Conservation (phyloP, 2,329 filamentous ascomycete species). For the Tolypocladium nubicola region DNA sequence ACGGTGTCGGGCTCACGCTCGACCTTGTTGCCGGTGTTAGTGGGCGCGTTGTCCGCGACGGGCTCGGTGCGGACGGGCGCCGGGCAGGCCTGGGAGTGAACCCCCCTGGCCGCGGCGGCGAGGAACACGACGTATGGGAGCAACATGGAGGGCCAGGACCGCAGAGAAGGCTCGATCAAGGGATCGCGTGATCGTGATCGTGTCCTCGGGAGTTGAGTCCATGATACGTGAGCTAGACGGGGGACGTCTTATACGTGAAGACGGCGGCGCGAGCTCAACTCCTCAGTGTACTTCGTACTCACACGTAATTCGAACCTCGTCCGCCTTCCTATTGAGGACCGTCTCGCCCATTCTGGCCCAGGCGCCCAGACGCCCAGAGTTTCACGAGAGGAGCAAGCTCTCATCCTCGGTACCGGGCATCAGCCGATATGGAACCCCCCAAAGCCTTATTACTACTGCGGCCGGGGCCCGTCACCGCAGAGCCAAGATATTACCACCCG, state of each 20-base stretch:
- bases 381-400: background rate
- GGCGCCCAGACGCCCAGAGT: background rate
- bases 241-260: background rate
- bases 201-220: background rate
- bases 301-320: too few relatives aligned
- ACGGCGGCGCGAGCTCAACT: background rate
- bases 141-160: background rate
- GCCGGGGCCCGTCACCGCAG: background rate
- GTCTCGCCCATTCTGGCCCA: background rate
- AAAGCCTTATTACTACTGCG: background rate
- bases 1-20: background rate
- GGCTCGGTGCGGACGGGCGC: background rate
- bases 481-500: background rate
- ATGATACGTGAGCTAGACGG: background rate
- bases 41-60: background rate
- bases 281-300: background rate
- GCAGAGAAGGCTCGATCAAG: background rate
- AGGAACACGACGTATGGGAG: background rate
- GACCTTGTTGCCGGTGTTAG: background rate
- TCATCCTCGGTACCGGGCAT: background rate
- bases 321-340: background rate
- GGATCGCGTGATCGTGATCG: too few relatives aligned
- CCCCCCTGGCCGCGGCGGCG: background rate
- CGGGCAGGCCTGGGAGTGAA: background rate
- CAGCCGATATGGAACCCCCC: background rate